Conservation (phyloP, 2,329 filamentous ascomycete species). For the Podosphaera fusca region DNA sequence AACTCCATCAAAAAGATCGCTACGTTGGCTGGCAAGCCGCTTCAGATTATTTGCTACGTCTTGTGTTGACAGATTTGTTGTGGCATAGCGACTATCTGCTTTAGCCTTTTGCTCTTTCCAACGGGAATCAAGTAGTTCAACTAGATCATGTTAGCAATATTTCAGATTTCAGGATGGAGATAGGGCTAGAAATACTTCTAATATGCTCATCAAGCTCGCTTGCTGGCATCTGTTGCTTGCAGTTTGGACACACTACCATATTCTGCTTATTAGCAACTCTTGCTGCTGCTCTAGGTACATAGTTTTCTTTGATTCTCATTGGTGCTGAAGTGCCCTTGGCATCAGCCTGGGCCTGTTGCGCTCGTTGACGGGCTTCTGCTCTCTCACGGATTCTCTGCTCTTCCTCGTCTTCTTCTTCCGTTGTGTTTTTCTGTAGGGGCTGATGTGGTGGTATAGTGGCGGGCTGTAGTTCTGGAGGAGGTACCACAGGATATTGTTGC, state of each 20-base stretch:
- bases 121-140: conserved; percentile 76
- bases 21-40: conserved; percentile 71
- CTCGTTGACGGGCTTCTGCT: conserved; percentile 34
- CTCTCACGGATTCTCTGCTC: conserved; percentile 38
- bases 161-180: background rate
- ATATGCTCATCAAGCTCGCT: conserved; percentile 82
- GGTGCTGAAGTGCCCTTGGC: conserved; percentile 42
- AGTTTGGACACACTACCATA: conserved; percentile 70
- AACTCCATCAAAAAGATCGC: conserved; percentile 61
- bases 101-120: conserved; percentile 95
- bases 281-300: conserved; percentile 64
- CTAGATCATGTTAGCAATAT: conserved; percentile 15
- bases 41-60: conserved; percentile 91
- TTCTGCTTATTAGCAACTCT: conserved; percentile 42
- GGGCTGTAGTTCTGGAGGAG: conserved; percentile 19
- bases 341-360: conserved; percentile 58
- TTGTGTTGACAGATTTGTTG: conserved; percentile 63
- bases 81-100: conserved; percentile 60
- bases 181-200: conserved; percentile 34
- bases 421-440: conserved; percentile 11
- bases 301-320: conserved; percentile 85
- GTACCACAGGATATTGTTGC: conserved; percentile 17
- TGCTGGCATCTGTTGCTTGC: conserved; percentile 69
- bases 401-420: conserved; percentile 35
- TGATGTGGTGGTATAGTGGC: conserved; percentile 16